Evolutionary conservation across 1,284 basidiomycete species (phyloP), one percentile per base, ranked within the genome.

Genomic region (Dichomitus squalens): DNA sequence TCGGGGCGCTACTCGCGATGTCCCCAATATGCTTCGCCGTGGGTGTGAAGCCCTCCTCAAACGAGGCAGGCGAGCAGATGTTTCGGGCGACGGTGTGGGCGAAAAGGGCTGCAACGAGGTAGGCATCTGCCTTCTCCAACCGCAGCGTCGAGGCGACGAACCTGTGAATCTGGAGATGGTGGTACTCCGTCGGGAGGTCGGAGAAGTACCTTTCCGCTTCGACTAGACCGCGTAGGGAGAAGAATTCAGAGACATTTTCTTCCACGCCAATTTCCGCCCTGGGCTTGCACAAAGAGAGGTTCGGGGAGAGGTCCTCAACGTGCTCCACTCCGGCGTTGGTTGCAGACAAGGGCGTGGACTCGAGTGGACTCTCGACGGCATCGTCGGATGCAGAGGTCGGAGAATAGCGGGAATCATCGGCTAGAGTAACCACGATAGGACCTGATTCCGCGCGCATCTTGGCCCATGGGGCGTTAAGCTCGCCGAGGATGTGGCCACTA

Each of bases 151-250:
- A 76, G n/a, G 76, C 80, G 54, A 89, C 82, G 40, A 96, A 76
- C 73, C 86, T 87, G 67, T 92, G 85, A 61, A 96, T 83, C 35
- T 96, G 84, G 12, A 73, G 74, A 61, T 79, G 76, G 38, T 87
- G 87, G 68, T 90, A 81, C 55, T 82, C 79, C 18, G 78, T 68
- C 8, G 92, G 86, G 20, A 96, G 80, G 35, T 78, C 81, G 50
- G 82, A 80, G 73, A 96, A 91, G 75, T 94, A 93, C 54, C 86
- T 84, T 61, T 95, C 89, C 23, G 92, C 96, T 71, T 98, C 95
- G 43, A 87, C 84, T 57, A 98, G 72, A 68, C 89, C 90, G 66
- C 89, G 87, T 35, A 90, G 81, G 52, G 80, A 81, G 70, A 93
- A 87, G 72, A 88, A 85, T 72, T 92, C 88, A 72, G 89, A 89